Base-by-base conservation (phyloP, 345 rosid genomes). In the Bruguiera sexangula region DNA sequence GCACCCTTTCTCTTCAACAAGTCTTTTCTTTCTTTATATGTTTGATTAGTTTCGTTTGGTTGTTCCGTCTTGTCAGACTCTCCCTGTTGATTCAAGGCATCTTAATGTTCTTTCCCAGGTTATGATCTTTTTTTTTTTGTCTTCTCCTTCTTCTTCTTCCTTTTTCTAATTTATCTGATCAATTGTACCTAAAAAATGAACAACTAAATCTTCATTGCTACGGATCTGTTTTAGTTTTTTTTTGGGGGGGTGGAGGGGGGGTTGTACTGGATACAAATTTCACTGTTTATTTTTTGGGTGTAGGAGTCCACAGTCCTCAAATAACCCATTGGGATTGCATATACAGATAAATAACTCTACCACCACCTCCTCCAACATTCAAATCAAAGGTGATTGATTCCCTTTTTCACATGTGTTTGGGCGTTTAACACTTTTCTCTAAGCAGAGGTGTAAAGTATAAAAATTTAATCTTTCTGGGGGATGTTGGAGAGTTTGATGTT, bases 51-150 rank as follows among this genome's bases (percentile, higher is more conserved):
- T 0, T 26, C 62, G 24, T 9, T 63, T 27, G 37, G 15, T 59
- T 39, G 22, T 6, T 6, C 27, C 10, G 24, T 61, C n/a, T 70
- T 62, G 65, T 72, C 88, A 95, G 94, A 82, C 83, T 68, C 73
- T 81, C 52, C 76, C 79, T 56, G 86, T 87, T 34, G 88, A 89
- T 21, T 50, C 64, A n/a, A 72, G 79, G 48, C 97, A 76, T 72
- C 80, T 89, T 34, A 84, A 91, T 84, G 80, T 88, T 68, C 82
- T 94, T 69, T 88, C 87, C 1, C 90, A 87, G 90, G 98, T 91
- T 91, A 64, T 1, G 0, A 20, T 37, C 50, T 30, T 62, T 39
- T 8, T 51, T 3, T 8, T 51, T 3, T 50, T 20, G 24, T 57
- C 20, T 20, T 24, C 37, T 24, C 24, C 24, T 34, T 6, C 2